Evolutionary conservation across 345 rosid species (phyloP).

Genomic region (Dimocarpus longan): DNA sequence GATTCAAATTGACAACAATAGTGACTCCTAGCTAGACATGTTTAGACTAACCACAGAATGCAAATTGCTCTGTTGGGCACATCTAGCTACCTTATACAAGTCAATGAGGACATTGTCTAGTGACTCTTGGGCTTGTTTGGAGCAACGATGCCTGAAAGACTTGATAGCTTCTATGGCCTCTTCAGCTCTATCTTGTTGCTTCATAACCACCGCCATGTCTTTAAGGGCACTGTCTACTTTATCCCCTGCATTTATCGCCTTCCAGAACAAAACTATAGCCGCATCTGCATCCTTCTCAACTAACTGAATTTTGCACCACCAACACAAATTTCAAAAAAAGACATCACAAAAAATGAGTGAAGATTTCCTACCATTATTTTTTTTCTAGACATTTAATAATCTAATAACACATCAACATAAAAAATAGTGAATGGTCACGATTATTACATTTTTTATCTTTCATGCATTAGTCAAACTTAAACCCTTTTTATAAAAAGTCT

Average conservation of each 20-base stretch:
- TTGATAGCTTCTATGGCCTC: slow-evolving; percentile 85
- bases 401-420: too few species aligned
- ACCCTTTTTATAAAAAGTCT: too few species aligned
- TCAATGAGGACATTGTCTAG: slow-evolving; percentile 93
- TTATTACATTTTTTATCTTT: too few species aligned
- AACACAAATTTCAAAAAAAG: not conserved
- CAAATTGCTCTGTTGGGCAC: not conserved
- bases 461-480: too few species aligned
- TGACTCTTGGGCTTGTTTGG: slow-evolving; percentile 87
- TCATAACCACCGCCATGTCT: slow-evolving; percentile 91
- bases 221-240: slow-evolving; percentile 91
- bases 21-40: not conserved
- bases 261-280: slow-evolving; percentile 80
- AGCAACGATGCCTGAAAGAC: slow-evolving; percentile 74
- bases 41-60: not conserved
- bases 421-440: too few species aligned
- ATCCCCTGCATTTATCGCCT: slow-evolving; percentile 79
- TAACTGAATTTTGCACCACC: slow-evolving; percentile 35
- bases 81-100: slow-evolving; percentile 70
- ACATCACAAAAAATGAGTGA: not conserved
- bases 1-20: not conserved
- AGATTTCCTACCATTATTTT: too few species aligned
- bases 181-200: slow-evolving; percentile 74
- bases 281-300: slow-evolving; percentile 72
- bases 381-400: too few species aligned